Evolutionary conservation across 208 protist genomes (phyloP).

Genomic region (Acanthamoeba triangularis): DNA sequence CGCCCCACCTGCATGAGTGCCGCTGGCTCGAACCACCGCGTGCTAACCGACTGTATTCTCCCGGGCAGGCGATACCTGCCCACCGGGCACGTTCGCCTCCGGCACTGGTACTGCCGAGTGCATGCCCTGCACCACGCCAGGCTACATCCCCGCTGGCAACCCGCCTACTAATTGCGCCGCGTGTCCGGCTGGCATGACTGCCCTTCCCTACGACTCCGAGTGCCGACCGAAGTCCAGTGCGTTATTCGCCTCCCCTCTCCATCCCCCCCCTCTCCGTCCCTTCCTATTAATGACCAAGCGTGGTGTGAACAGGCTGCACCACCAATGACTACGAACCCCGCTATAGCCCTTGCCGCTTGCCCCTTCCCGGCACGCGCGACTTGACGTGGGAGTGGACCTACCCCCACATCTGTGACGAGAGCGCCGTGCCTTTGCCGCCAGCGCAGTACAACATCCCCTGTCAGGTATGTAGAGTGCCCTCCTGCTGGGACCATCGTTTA

Average conservation of each 20-base stretch:
- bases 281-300: background rate
- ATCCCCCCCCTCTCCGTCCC: background rate
- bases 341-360: background rate
- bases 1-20: background rate
- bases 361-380: conserved; percentile 5
- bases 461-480: background rate
- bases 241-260: background rate
- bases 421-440: background rate
- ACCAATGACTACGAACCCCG: conserved; percentile 54
- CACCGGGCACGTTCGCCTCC: conserved; percentile 18
- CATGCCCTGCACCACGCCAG: conserved; percentile 54
- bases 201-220: conserved; percentile 69
- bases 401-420: conserved; percentile 68
- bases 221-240: conserved; percentile 55
- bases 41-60: background rate
- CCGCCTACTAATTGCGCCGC: conserved; percentile 15
- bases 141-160: conserved; percentile 20
- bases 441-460: conserved; percentile 7
- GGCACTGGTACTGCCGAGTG: background rate
- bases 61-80: background rate
- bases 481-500: background rate
- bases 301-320: conserved; percentile 20
- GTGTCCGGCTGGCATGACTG: background rate
- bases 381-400: conserved; percentile 1
- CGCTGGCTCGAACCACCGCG: too few species aligned